These are phyloP conservation scores for Voacanga thouarsii DNA, from an alignment of 257 asterid genomes.

Conservation along the genomic window DNA sequence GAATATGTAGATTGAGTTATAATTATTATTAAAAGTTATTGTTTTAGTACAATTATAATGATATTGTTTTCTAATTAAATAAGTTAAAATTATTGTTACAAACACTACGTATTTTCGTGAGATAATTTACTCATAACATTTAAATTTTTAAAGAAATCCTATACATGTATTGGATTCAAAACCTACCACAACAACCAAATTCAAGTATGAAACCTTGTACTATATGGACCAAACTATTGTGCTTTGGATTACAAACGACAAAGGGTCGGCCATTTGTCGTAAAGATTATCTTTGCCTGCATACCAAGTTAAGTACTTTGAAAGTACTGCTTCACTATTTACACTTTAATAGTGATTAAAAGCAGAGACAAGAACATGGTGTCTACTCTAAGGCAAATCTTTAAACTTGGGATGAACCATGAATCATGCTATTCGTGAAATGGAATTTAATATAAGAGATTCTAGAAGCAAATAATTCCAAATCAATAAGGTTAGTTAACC, in stretches of 20 bases:
- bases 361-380: neutral
- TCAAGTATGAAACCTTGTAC: no score
- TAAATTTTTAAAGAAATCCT: no score
- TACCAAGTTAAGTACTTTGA: neutral
- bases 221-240: neutral
- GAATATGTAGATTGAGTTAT: no score
- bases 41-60: no score
- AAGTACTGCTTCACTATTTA: neutral
- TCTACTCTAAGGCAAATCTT: neutral
- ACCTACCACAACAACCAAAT: no score
- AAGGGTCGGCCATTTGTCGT: neutral
- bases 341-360: neutral
- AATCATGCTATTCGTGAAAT: neutral
- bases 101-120: no score
- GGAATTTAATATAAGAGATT: neutral
- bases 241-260: neutral
- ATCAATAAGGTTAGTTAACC: slow-evolving; percentile 6
- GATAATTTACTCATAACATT: no score
- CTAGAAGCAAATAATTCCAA: slow-evolving; percentile 16
- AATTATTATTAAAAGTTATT: no score
- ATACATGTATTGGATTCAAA: no score
- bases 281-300: neutral
- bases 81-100: no score
- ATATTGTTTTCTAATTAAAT: no score
- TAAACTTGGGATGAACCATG: neutral